Evolutionary conservation across 768 basidiomycete genomes (phyloP).

Genomic region (Agrocybe pediades): DNA sequence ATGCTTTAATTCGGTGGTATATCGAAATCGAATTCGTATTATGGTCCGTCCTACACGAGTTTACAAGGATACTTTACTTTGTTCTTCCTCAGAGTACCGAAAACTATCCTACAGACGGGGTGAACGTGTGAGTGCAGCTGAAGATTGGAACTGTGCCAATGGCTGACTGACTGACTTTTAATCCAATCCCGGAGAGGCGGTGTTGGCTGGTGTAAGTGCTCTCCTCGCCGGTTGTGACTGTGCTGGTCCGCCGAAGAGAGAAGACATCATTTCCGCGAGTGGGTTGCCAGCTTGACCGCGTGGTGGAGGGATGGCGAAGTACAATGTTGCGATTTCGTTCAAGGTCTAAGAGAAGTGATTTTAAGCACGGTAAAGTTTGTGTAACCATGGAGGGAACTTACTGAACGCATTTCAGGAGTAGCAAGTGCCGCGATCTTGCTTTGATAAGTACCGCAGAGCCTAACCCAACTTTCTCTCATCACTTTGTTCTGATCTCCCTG

Average conservation of each 20-base stretch:
- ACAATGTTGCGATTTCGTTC: conserved; percentile 68
- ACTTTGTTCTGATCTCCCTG: conserved; percentile 78
- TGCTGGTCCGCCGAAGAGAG: conserved; percentile 77
- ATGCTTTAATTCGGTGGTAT: not conserved
- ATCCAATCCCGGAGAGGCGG: conserved; percentile 44
- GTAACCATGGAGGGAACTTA: conserved; percentile 35
- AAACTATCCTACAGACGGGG: no score
- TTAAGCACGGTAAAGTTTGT: not conserved
- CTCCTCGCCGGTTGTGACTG: conserved; percentile 40
- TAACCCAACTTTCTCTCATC: conserved; percentile 81
- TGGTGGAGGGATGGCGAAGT: conserved; percentile 88
- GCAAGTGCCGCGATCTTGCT: conserved; percentile 66
- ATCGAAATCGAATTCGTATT: not conserved
- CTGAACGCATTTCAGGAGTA: conserved; percentile 63
- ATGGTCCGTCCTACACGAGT: conserved; percentile 5
- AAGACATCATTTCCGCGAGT: conserved; percentile 86
- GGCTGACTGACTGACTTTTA: no score
- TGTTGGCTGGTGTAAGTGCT: conserved; percentile 44
- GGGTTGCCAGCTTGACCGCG: conserved; percentile 74
- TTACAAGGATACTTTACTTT: conserved; percentile 6
- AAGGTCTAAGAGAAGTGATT: conserved; percentile 47
- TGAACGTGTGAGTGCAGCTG: conserved; percentile 1
- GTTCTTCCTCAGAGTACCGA: conserved; percentile 7
- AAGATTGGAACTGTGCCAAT: no score
- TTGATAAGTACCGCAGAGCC: conserved; percentile 83